Percentiles rank a stretch among this genome's conserved stretches.
These are phyloP conservation scores for Macrolepiota albuminosa DNA, from an alignment of 768 basidiomycete species.

Conservation along the genomic window DNA sequence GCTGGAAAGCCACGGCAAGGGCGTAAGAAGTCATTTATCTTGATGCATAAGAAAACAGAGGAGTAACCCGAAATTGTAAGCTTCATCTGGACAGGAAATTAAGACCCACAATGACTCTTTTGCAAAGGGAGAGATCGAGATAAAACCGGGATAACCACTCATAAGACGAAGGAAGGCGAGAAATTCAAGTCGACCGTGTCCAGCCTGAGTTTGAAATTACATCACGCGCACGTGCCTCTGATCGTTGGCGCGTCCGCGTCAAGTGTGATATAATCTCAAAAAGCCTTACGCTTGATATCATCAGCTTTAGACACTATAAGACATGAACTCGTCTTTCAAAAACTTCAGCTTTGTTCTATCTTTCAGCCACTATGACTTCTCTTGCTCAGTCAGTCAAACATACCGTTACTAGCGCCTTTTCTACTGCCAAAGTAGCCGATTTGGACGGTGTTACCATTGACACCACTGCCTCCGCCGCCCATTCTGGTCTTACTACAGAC, in stretches of 20 bases:
- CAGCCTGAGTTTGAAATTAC: not conserved
- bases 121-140: not conserved
- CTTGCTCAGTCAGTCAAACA: not conserved
- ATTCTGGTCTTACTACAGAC: slow-evolving; percentile 48
- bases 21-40: too few relatives aligned
- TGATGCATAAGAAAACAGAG: too few relatives aligned
- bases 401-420: not conserved
- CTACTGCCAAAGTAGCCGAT: not conserved
- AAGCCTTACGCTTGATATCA: not conserved
- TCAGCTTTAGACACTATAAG: not conserved
- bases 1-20: slow-evolving; percentile 9
- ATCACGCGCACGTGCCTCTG: not conserved
- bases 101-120: not conserved
- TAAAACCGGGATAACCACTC: slow-evolving; percentile 9
- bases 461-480: slow-evolving; percentile 10
- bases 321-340: not conserved
- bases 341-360: not conserved
- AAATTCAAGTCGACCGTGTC: slow-evolving; percentile 1
- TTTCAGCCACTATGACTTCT: not conserved
- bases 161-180: not conserved
- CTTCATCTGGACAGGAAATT: not conserved
- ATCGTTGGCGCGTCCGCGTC: not conserved
- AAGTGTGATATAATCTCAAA: not conserved
- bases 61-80: not conserved
- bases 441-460: not conserved